These are phyloP conservation scores for Lathyrus aphaca DNA, from an alignment of 306 rosid genomes.

Conservation along the genomic window DNA sequence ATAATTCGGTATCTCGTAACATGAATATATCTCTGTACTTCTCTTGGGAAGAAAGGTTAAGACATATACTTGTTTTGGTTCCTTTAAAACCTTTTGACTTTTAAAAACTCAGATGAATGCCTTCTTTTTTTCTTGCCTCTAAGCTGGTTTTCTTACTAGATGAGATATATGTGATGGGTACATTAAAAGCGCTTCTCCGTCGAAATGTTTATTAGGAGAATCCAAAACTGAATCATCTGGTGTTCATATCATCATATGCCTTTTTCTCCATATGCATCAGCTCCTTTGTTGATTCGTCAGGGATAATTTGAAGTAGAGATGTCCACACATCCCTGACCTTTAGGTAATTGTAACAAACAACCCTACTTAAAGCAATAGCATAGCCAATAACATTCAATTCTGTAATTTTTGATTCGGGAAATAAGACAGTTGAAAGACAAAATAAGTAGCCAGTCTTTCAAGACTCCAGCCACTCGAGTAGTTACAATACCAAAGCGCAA, in stretches of 20 bases:
- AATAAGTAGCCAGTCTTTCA: conserved; percentile 97
- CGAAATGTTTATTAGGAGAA: conserved; percentile 37
- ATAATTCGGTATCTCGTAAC: too few species aligned
- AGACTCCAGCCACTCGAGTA: conserved; percentile 94
- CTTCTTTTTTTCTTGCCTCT: conserved; percentile 22
- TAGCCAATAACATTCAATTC: conserved; percentile 86
- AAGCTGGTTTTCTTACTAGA: conserved; percentile 59
- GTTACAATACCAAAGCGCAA: conserved; percentile 95
- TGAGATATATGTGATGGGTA: conserved; percentile 72
- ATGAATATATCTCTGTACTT: conserved; percentile 16
- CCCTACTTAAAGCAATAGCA: conserved; percentile 90
- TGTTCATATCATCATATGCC: conserved; percentile 52
- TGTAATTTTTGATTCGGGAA: conserved; percentile 91
- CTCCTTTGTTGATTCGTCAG: conserved; percentile 74
- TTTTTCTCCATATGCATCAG: conserved; percentile 79
- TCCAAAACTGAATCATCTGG: conserved; percentile 49
- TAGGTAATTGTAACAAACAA: conserved; percentile 87
- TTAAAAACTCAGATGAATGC: conserved; percentile 36
- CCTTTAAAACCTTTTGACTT: conserved; percentile 32
- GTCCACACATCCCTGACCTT: conserved; percentile 83
- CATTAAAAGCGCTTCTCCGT: conserved; percentile 80
- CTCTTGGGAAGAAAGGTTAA: conserved; percentile 36
- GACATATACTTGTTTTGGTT: conserved; percentile 25
- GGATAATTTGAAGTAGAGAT: conserved; percentile 70
- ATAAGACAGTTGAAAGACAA: conserved; percentile 90